phyloP scores from a whole-genome alignment of 2,329 filamentous ascomycete species.

The Pseudonectria foliicola region DNA sequence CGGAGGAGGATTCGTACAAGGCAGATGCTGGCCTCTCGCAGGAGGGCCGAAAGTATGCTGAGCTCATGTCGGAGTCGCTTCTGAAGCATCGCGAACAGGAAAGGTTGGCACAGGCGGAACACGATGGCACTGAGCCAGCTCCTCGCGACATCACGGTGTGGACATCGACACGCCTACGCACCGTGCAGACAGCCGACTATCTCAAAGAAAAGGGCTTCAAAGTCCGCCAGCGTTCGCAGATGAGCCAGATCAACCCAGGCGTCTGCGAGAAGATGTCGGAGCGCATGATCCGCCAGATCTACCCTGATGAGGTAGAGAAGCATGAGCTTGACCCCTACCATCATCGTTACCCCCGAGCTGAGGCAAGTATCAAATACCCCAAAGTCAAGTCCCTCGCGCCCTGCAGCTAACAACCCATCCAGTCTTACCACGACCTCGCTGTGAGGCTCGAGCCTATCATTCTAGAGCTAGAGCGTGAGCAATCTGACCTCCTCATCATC shows the following conservation, averaged over 20 bases:
- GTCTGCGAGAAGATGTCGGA: conserved; percentile 94
- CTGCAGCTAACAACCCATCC: conserved; percentile 6
- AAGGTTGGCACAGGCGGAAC: conserved; percentile 58
- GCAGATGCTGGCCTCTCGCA: conserved; percentile 78
- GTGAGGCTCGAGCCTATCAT: conserved; percentile 97
- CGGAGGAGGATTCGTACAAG: conserved; percentile 88
- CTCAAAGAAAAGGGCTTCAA: conserved; percentile 76
- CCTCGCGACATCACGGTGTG: conserved; percentile 81
- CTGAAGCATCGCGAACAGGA: conserved; percentile 79
- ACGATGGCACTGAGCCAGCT: conserved; percentile 59
- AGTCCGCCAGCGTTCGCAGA: conserved; percentile 85
- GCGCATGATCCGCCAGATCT: conserved; percentile 68
- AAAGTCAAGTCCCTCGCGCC: conserved; percentile 17
- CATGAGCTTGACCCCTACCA: conserved; percentile 95
- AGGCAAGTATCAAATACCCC: conserved; percentile 46
- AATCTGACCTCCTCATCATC: conserved; percentile 96
- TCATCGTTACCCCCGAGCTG: conserved; percentile 88
- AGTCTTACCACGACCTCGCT: conserved; percentile 98
- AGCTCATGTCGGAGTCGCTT: conserved; percentile 78
- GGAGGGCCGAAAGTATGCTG: conserved; percentile 72
- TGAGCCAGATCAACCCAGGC: conserved; percentile 95
- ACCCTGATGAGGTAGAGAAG: conserved; percentile 85
- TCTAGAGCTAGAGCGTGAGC: conserved; percentile 90
- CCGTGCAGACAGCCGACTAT: conserved; percentile 80
- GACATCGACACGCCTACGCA: conserved; percentile 87